Conservation (phyloP, 768 basidiomycete species). For the Lactarius tabidus region DNA sequence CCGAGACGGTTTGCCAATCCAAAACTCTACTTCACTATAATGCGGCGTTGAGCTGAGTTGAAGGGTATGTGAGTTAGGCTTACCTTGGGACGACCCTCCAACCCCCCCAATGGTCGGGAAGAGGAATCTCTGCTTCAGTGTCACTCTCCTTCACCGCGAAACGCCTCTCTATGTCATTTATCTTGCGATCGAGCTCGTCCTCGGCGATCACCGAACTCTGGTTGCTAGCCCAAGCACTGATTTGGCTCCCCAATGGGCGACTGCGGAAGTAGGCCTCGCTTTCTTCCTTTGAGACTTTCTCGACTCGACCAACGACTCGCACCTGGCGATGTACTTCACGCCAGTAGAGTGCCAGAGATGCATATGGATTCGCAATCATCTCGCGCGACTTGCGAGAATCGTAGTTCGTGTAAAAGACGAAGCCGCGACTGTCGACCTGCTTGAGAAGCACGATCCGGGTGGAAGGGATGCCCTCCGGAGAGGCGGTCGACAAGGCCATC, state of each 20-base stretch:
- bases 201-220: constrained; percentile 82
- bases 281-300: constrained; percentile 68
- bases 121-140: constrained; percentile 52
- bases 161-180: constrained; percentile 53
- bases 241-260: constrained; percentile 75
- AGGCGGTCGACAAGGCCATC: constrained; percentile 75
- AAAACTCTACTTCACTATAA: constrained; percentile 89
- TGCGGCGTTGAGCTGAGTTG: constrained; percentile 3
- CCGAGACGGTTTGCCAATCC: constrained; percentile 94
- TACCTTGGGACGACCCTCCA: constrained; percentile 92
- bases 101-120: constrained; percentile 95
- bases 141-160: constrained; percentile 47
- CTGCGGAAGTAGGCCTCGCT: constrained; percentile 79
- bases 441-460: constrained; percentile 90
- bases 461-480: constrained; percentile 72
- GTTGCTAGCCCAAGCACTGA: constrained; percentile 92
- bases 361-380: constrained; percentile 70
- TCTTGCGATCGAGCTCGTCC: constrained; percentile 56
- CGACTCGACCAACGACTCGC: constrained; percentile 79
- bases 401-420: constrained; percentile 98
- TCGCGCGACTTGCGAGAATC: constrained; percentile 88
- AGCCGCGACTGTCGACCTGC: constrained; percentile 81
- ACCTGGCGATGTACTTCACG: constrained; percentile 75
- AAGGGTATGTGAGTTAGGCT: constrained; percentile 28
- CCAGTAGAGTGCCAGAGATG: constrained; percentile 90